phyloP scores from a whole-genome alignment of 306 rosid genomes.

The Castanospermum australe region DNA sequence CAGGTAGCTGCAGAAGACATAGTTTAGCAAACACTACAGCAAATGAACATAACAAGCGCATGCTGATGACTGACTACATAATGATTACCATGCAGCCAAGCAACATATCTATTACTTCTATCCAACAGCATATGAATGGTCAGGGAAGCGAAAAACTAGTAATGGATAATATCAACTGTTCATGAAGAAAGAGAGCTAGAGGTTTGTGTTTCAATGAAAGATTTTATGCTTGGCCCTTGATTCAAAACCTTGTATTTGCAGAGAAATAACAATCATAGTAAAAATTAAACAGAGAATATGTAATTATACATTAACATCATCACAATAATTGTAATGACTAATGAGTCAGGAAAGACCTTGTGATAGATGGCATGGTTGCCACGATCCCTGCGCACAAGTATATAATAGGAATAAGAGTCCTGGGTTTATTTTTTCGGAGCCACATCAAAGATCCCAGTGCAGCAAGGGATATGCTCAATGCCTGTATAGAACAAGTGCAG shows the following conservation, averaged over 20 bases:
- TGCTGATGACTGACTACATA: neutral
- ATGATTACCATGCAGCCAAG: neutral
- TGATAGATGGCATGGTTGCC: constrained; percentile 97
- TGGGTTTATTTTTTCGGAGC: constrained; percentile 97
- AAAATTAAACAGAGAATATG: neutral
- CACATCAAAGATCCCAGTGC: constrained; percentile 97
- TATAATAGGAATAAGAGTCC: constrained; percentile 82
- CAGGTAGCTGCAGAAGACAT: constrained; percentile 70
- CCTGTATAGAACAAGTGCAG: constrained; percentile 51
- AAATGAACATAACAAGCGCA: neutral
- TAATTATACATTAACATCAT: neutral
- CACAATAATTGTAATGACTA: neutral
- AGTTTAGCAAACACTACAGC: constrained; percentile 9
- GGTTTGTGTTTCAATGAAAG: neutral
- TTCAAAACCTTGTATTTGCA: neutral
- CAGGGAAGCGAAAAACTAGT: neutral
- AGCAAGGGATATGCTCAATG: constrained; percentile 90
- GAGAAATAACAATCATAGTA: neutral
- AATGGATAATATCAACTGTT: constrained; percentile 7
- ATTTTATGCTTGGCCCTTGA: constrained; percentile 7
- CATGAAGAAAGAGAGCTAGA: neutral
- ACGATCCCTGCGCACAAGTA: constrained; percentile 76
- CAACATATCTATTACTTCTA: constrained; percentile 2
- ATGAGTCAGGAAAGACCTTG: constrained; percentile 68
- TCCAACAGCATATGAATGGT: neutral